Evolutionary conservation across 2,329 filamentous ascomycete species (phyloP).

Genomic region (Paecilomyces dactylethromorphus): DNA sequence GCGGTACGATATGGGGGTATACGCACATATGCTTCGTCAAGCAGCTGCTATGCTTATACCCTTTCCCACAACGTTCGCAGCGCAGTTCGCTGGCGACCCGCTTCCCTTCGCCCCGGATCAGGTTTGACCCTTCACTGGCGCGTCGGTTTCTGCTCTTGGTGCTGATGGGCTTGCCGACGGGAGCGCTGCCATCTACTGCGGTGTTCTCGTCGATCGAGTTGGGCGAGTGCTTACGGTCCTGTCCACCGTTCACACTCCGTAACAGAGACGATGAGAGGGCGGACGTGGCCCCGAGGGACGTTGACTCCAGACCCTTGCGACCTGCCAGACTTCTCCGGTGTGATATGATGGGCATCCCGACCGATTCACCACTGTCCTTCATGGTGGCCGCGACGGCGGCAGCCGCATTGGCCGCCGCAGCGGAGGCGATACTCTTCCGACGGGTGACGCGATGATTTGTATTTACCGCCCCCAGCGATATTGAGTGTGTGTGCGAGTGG

Average conservation of each 20-base stretch:
- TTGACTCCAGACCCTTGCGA: slow-evolving; percentile 58
- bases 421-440: slow-evolving; percentile 85
- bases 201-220: slow-evolving; percentile 24
- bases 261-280: slow-evolving; percentile 38
- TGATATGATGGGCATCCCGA: slow-evolving; percentile 51
- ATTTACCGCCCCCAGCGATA: slow-evolving; percentile 71
- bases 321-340: slow-evolving; percentile 47
- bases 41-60: slow-evolving; percentile 99
- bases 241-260: slow-evolving; percentile 30
- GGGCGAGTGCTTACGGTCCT: slow-evolving; percentile 34
- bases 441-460: slow-evolving; percentile 79
- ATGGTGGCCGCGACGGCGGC: slow-evolving; percentile 62
- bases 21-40: slow-evolving; percentile 99
- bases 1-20: slow-evolving; percentile 51
- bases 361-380: slow-evolving; percentile 56
- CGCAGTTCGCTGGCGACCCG: slow-evolving; percentile 80
- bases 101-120: slow-evolving; percentile 70
- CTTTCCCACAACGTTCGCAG: slow-evolving; percentile 97
- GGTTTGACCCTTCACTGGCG: slow-evolving; percentile 79
- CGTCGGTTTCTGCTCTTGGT: slow-evolving; percentile 53
- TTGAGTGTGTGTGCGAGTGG: slow-evolving; percentile 63
- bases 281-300: slow-evolving; percentile 40
- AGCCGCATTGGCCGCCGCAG: slow-evolving; percentile 63
- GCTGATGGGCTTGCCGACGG: slow-evolving; percentile 40
- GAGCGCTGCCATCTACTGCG: slow-evolving; percentile 42